Base-by-base conservation (phyloP, 2,329 filamentous ascomycete genomes). In the Elsinoe batatas region DNA sequence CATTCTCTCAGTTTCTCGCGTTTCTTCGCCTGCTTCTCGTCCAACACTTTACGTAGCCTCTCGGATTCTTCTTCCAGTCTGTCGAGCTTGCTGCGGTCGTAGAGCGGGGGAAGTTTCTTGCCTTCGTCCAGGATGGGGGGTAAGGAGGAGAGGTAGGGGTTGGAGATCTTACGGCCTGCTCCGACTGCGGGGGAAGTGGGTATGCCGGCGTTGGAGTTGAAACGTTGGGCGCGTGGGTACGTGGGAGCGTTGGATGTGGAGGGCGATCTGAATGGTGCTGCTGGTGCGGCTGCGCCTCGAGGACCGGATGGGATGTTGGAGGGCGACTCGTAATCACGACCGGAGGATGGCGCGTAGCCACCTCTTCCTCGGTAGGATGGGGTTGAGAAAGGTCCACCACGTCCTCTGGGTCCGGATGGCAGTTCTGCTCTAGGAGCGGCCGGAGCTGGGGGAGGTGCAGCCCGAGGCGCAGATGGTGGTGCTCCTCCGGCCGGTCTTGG, bases 61-160 rank as follows among this genome's bases (percentile, higher is more conserved):
- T 72, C 68, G 1, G 73, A 69, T 49, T 78, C 74, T 8, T 76
- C 72, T 57, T 76, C 73, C 11, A 77, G 61, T 61, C 72, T 74
- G 47, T 67, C 60, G 7, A 76, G 64, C 57, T 71, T 72, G 43
- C 68, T 69, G 58, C 65, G 68, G 56, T 76, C 73, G 56, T 71
- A 67, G 5, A 72, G 50, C 17, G 74, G 70, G 13, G 71, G 71
- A 20, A 69, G 67, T 57, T 69, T 72, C 53, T 65, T 60, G 1
- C 75, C 75, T 15, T 74, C 74, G 2, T 72, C 70, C 13, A 75
- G 63, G 26, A 73, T 65, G 55, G 69, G 69, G 1, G 75, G 72
- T 2, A 78, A 56, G 44, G 74, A 72, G 6, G 70, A 63, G 15
- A 78, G 67, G 22, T 68, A 64, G 20, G 67, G 65, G 50, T 70